Evolutionary conservation across 768 basidiomycete species (phyloP), one percentile per base, ranked within the genome.

Genomic region (Cubamyces lactineus): DNA sequence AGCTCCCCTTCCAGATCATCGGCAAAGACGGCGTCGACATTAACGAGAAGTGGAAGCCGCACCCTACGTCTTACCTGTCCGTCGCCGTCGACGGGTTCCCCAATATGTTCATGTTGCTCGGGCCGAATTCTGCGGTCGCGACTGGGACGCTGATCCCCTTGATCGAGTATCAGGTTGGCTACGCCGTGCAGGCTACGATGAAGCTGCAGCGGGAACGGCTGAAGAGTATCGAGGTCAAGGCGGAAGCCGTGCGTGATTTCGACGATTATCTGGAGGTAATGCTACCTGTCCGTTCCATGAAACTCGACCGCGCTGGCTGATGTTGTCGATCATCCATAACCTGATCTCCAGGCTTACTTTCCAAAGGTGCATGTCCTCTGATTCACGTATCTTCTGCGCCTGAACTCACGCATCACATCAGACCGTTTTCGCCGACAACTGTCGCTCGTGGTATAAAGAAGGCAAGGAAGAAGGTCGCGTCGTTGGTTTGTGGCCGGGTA

Each of bases 51-150:
- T 86, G 83, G 71, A 76, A 71, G 1, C 84, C 86, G 2, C 77
- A 84, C 65, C 85, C 87, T 1, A 71, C 72, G 11, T 81, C 84
- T 3, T 90, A 90, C 70, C 77, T 89, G 5, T 77, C 82, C 7
- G 69, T 88, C 30, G 80, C 82, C 23, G 79, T 84, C n/a, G 83
- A 86, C 49, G 85, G 83, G 6, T 88, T 88, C 72, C 88, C 88
- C 17, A 89, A 87, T 71, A 84, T 81, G 80, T 88, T 88, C 76
- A 76, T 80, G 56, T 68, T 74, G 19, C 67, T 83, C 9, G 86
- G 87, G 0, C 86, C 87, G 1, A 87, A 86, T 68, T 76, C 84
- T 0, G 78, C 65, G 6, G 79, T 86, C 16, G 84, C 83, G 3
- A 76, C 81, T 0, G 85, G 86, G 0, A 82, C 82, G 16, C 70